These are phyloP conservation scores for Kodamaea neixiangensis DNA, from an alignment of 805 yeast species.

Conservation along the genomic window DNA sequence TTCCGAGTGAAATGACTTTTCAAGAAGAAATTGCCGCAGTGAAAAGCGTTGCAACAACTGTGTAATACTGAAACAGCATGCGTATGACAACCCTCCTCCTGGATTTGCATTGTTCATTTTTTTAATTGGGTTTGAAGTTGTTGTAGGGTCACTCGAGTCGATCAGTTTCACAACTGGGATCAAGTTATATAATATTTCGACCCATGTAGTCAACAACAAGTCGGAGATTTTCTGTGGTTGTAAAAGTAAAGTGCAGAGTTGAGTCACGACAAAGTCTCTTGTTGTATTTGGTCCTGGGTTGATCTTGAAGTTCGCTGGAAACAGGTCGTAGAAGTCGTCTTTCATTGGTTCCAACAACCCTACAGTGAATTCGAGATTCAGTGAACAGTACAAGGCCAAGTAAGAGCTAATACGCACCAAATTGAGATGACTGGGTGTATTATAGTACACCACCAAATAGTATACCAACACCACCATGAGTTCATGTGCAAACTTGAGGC, in stretches of 20 bases:
- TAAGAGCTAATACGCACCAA: slow-evolving; percentile 53
- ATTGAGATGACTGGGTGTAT: slow-evolving; percentile 33
- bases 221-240: slow-evolving; percentile 9
- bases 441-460: slow-evolving; percentile 54
- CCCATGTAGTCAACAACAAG: slow-evolving; percentile 45
- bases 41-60: slow-evolving; percentile 46
- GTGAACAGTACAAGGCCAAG: slow-evolving; percentile 52
- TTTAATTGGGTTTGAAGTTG: slow-evolving; percentile 13
- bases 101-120: slow-evolving; percentile 34
- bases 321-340: slow-evolving; percentile 42
- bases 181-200: slow-evolving; percentile 63
- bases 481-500: slow-evolving; percentile 51
- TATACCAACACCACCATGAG: slow-evolving; percentile 55
- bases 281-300: slow-evolving; percentile 48
- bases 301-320: slow-evolving; percentile 58
- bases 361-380: slow-evolving; percentile 33
- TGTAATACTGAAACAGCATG: slow-evolving; percentile 47
- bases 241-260: slow-evolving; percentile 40
- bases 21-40: slow-evolving; percentile 33
- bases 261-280: slow-evolving; percentile 63
- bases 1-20: slow-evolving; percentile 51
- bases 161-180: slow-evolving; percentile 36
- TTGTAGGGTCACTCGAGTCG: not conserved
- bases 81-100: slow-evolving; percentile 50
- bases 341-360: slow-evolving; percentile 49